These are phyloP conservation scores for Neocatenulostroma microsporum DNA, from an alignment of 2,329 filamentous ascomycete species.

Conservation along the genomic window DNA sequence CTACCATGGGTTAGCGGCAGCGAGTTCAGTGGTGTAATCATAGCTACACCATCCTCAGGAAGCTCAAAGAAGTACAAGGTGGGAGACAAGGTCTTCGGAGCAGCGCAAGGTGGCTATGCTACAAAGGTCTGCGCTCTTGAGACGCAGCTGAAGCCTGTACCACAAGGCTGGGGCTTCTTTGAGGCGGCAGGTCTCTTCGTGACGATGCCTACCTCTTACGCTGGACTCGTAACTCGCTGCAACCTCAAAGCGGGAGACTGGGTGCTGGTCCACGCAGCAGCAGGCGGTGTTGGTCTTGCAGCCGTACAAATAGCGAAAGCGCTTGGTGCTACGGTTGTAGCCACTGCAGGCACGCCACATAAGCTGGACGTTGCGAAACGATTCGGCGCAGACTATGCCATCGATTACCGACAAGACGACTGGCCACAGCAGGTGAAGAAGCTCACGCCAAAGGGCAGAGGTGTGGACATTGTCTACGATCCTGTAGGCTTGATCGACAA, in stretches of 20 bases:
- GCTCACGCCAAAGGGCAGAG: slow-evolving; percentile 62
- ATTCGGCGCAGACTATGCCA: slow-evolving; percentile 76
- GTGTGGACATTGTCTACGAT: slow-evolving; percentile 92
- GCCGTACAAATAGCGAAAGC: slow-evolving; percentile 94
- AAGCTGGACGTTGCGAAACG: slow-evolving; percentile 71
- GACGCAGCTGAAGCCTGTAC: slow-evolving; percentile 61
- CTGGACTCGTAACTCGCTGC: slow-evolving; percentile 69
- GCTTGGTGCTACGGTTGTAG: slow-evolving; percentile 83
- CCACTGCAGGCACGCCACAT: slow-evolving; percentile 71
- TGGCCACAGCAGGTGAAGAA: slow-evolving; percentile 65
- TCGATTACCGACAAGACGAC: slow-evolving; percentile 63
- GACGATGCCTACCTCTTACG: slow-evolving; percentile 85
- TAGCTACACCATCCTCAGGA: slow-evolving; percentile 51
- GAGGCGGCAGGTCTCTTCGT: slow-evolving; percentile 87
- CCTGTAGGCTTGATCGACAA: slow-evolving; percentile 83
- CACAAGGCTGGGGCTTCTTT: slow-evolving; percentile 70
- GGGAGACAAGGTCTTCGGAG: slow-evolving; percentile 81
- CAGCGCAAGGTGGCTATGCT: slow-evolving; percentile 76
- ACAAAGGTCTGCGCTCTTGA: slow-evolving; percentile 64
- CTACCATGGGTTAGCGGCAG: slow-evolving; percentile 81
- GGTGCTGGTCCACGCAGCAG: slow-evolving; percentile 86
- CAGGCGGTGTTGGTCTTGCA: slow-evolving; percentile 82
- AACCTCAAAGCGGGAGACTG: slow-evolving; percentile 69
- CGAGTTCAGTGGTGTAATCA: slow-evolving; percentile 76
- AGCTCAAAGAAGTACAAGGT: slow-evolving; percentile 56